A percentile compares a stretch with the other conserved stretches of the same genome.
Evolutionary conservation across 2,329 filamentous ascomycete species (phyloP).

Genomic region (Neofusicoccum parvum): DNA sequence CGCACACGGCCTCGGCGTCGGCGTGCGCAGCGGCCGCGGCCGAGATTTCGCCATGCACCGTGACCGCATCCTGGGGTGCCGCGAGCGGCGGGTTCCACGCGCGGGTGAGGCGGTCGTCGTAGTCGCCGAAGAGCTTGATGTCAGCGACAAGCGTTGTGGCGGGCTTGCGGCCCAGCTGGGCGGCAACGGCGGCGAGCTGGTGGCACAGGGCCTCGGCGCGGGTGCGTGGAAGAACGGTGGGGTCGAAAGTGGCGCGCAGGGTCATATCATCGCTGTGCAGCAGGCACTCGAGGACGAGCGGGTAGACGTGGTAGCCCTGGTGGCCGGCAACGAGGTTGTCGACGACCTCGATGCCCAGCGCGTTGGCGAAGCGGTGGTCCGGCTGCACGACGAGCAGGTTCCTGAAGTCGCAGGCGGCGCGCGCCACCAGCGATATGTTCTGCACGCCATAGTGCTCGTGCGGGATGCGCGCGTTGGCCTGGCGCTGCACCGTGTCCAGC

Average conservation of each 20-base stretch:
- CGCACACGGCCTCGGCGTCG: conserved; percentile 48
- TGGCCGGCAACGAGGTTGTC: not conserved
- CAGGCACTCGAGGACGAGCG: not conserved
- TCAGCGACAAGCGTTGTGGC: not conserved
- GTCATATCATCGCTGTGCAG: not conserved
- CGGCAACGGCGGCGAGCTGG: not conserved
- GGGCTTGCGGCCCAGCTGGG: not conserved
- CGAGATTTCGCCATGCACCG: conserved; percentile 51
- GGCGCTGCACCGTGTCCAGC: not conserved
- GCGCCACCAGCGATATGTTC: not conserved
- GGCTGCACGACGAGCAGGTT: conserved; percentile 5
- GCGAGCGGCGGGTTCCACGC: not conserved
- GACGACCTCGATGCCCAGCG: conserved; percentile 14
- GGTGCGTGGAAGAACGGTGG: not conserved
- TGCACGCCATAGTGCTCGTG: not conserved
- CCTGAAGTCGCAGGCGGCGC: not conserved
- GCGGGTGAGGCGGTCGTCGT: not conserved
- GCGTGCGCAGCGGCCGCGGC: conserved; percentile 42
- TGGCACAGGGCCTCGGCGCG: conserved; percentile 14
- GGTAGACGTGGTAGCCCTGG: conserved; percentile 4
- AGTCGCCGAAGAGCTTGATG: not conserved
- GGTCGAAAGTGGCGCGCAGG: not conserved
- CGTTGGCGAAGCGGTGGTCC: not conserved
- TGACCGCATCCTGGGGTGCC: conserved; percentile 36
- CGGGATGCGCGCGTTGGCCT: not conserved